Base-by-base conservation (phyloP, 2,329 filamentous ascomycete species). In the Malbranchea zuffiana region DNA sequence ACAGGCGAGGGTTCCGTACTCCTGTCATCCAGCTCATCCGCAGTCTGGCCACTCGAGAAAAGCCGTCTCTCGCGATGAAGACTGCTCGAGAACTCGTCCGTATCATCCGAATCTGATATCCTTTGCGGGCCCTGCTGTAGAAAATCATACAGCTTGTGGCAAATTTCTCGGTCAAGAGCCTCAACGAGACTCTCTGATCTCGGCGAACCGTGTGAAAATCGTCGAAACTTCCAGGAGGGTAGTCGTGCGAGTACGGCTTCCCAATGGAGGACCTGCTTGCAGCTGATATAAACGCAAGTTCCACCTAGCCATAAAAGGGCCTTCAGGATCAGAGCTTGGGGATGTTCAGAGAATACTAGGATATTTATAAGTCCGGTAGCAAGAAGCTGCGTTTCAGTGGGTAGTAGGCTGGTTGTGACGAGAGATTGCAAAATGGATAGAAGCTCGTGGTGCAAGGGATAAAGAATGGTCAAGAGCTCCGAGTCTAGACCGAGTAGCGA, bases 221-320 rank as follows among this genome's bases (percentile, higher is more conserved):
- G 74, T 48, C 76, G 73, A 50, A 96, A 87, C 28, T 87, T 82
- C 85, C 88, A 95, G 49, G 78, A 85, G 2, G 90, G 90, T 12
- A 96, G 83, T 40, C 88, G 73, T 34, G 88, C 87, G 43, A 98
- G 65, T 17, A 80, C 73, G 36, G 96, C 80, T 30, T 83, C 86
- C 82, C 84, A 92, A 49, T 71, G 72, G 23, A 96, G 74, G 8
- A 90, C 74, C 19, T 77, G 71, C 19, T 75, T 74, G 53, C 85
- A 92, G 4, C 74, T 64, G 3, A 88, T 62, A 36, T 94, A 75
- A 11, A 93, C 59, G 30, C 75, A 71, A 19, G 95, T 58, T 1
- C 87, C 86, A n/a, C 88, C 79, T 29, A 78, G 68, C 82, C 83
- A 94, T 39, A 95, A 68, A 37, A 96, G 65, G 11, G 81, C 77